Evolutionary conservation across 2,329 filamentous ascomycete species (phyloP), one percentile per base, ranked within the genome.

Genomic region (Penicillium sp.): DNA sequence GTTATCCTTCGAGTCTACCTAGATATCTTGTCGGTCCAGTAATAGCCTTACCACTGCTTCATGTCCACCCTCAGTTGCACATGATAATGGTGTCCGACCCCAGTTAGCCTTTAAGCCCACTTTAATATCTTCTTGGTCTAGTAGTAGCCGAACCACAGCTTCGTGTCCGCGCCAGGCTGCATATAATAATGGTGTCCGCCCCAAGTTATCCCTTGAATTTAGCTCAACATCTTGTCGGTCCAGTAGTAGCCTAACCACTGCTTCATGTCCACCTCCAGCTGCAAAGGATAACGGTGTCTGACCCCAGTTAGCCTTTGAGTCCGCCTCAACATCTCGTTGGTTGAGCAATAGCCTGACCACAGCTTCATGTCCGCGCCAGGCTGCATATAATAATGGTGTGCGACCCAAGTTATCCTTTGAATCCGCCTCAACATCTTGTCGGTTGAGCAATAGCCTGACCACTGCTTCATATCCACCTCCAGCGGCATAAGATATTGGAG

Each of bases 51-150:
- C 41, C 1, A 29, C 50, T 17, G 23, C 26, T 2, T 31, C 44
- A 26, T 60, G 57, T 17, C 11, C 38, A 19, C 53, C 45, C 11
- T 29, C 19, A 21, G 41, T 48, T 4, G 57, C 57, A 48, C 48
- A 60, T 2, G 55, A 58, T 5, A 58, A 31, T 5, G 46, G 45
- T 2, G 55, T 58, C 35, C 29, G 46, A 1, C 31, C 7, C 35
- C 15, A 15, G 26, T 8, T 15, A n/a, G 30, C 55, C 21, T 50
- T 50, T 17, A 45, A 44, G 8, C 49, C 55, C 46, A 41, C 3
- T 6, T 44, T 17, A 8, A 47, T 17, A 47, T 7, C 8, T 23
- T n/a, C 2, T 19, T n/a, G n/a, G n/a, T 47, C n/a, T 19, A 47
- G 45, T 8, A 47, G 45, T 7, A 47, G 45, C 45, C 21, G 11